phyloP scores from a whole-genome alignment of 306 rosid genomes.

The Myrica gale region DNA sequence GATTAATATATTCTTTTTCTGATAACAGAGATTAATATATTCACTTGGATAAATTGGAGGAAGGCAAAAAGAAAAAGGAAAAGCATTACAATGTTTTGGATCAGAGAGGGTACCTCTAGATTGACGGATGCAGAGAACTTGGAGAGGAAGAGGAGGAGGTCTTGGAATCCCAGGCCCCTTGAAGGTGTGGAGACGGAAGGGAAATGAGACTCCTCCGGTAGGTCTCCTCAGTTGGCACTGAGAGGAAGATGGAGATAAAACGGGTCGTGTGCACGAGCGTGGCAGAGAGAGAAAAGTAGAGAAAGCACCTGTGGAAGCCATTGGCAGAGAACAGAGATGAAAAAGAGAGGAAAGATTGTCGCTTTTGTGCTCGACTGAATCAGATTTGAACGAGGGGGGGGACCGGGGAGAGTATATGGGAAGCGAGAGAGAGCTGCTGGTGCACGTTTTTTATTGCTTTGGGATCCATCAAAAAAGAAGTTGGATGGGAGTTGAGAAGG shows the following conservation, averaged over 20 bases:
- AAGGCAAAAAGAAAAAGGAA: not conserved
- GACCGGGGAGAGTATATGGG: not conserved
- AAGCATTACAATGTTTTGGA: not conserved
- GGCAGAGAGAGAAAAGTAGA: constrained; percentile 32
- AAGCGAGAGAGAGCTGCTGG: not conserved
- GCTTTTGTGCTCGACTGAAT: not conserved
- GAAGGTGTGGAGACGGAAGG: constrained; percentile 29
- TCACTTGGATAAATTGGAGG: not conserved
- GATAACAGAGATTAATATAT: not conserved
- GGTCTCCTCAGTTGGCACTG: constrained; percentile 21
- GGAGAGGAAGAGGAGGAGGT: constrained; percentile 29
- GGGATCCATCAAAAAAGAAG: not conserved
- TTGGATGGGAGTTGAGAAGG: not conserved
- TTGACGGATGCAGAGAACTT: constrained; percentile 40
- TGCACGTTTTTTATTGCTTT: not conserved
- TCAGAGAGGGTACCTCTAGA: constrained; percentile 40
- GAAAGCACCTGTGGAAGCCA: constrained; percentile 35
- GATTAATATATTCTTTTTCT: too few relatives aligned
- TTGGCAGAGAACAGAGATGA: not conserved
- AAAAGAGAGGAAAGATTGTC: not conserved
- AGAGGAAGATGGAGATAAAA: not conserved
- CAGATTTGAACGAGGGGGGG: not conserved
- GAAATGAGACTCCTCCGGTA: constrained; percentile 29
- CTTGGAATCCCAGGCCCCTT: constrained; percentile 30
- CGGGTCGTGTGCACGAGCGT: constrained; percentile 22